Conservation (phyloP, 192 early-diverging fungal species). For the Podochytrium sp. region DNA sequence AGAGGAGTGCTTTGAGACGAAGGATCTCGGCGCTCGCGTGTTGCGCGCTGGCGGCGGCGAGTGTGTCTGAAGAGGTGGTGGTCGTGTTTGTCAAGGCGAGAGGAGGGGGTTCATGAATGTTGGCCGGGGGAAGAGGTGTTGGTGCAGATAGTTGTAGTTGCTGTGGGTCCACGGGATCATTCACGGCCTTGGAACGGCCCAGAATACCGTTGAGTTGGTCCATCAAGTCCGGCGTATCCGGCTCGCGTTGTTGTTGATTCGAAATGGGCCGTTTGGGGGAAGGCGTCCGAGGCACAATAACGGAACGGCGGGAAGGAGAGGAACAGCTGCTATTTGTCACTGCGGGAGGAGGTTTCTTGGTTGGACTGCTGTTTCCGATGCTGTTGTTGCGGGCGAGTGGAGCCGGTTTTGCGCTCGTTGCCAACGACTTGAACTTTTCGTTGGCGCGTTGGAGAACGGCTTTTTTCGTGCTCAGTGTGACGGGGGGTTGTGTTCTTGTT, state of each 20-base stretch:
- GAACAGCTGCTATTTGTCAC: not conserved
- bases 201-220: conserved; percentile 6
- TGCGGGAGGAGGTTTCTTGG: not conserved
- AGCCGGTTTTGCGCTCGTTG: not conserved
- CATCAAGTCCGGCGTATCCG: conserved; percentile 15
- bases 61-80: not conserved
- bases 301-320: not conserved
- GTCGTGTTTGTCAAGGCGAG: not conserved
- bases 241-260: not conserved
- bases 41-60: not conserved
- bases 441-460: conserved; percentile 13
- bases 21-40: conserved; percentile 6
- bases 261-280: not conserved
- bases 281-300: not conserved
- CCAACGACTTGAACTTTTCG: not conserved
- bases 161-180: not conserved
- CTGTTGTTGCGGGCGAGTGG: not conserved
- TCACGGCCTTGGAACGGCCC: not conserved
- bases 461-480: conserved; percentile 9
- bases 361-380: no score
- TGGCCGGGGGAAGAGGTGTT: not conserved
- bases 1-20: not conserved
- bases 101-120: not conserved
- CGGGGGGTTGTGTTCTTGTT: not conserved
- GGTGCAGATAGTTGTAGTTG: not conserved